Base-by-base conservation (phyloP, 2,329 filamentous ascomycete genomes). In the Fusarium miscanthi region DNA sequence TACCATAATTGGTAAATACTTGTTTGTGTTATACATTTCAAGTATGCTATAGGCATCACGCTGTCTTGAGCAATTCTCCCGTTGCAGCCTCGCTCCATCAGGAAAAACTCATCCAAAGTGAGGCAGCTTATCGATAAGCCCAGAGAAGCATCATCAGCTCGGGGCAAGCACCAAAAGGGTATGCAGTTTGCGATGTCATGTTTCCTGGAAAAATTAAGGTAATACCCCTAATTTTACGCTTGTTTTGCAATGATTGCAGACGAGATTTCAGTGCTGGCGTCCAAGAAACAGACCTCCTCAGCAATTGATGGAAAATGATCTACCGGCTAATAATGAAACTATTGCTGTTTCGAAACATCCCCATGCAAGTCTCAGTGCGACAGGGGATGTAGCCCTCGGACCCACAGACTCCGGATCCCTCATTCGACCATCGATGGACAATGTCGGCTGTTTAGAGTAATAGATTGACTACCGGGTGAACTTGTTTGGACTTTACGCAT, bases 281-380 rank as follows among this genome's bases (percentile, higher is more conserved):
- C 35, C 35, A 14, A 42, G 12, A 42, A 66, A 59, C 61, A 35
- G 38, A 16, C n/a, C 17, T 25, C 33, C 19, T 43, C 31, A 51
- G 9, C 27, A 59, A 59, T 66, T 35, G 38, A 57, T 27, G 61
- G 63, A 59, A 59, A 66, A 25, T 66, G 51, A 59, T 51, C 49
- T n/a, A 35, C 43, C 40, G 46, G 53, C 40, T 57, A 49, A 66
- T 43, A 31, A 35, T 51, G 63, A 66, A 66, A 66, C 61, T 66
- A 40, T 45, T 66, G 46, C 42, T 37, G 63, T 66, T 66, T 66
- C 46, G 63, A 66, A 66, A 59, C 63, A 66, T 25, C 61, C 61
- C 33, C 53, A 48, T 46, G 40, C 30, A 51, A 59, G 61, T 49
- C 53, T 35, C 40, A 48, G 40, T n/a, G 8, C 12, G 30, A 14